phyloP scores from a whole-genome alignment of 1,139 yeast genomes.

The Zygosaccharomyces sapae region DNA sequence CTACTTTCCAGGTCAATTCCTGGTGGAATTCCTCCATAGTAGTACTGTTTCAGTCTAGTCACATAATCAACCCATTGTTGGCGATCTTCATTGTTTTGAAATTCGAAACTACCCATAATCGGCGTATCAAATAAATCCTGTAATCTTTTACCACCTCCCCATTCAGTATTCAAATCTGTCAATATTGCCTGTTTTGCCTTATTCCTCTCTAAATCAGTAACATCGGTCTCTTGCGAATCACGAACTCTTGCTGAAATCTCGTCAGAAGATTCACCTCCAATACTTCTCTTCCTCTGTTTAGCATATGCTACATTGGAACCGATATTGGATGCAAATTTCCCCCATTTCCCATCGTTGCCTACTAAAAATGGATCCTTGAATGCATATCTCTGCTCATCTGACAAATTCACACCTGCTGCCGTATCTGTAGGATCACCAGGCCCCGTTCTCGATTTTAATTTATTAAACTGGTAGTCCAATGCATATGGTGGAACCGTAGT shows the following conservation, averaged over 20 bases:
- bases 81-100: slow-evolving; percentile 32
- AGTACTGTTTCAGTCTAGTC: slow-evolving; percentile 29
- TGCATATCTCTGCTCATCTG: slow-evolving; percentile 6
- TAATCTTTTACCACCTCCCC: slow-evolving; percentile 71
- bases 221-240: slow-evolving; percentile 32
- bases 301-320: slow-evolving; percentile 32
- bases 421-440: slow-evolving; percentile 4
- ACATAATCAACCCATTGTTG: slow-evolving; percentile 32
- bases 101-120: slow-evolving; percentile 26
- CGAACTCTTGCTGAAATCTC: slow-evolving; percentile 21
- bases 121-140: slow-evolving; percentile 50
- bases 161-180: slow-evolving; percentile 44
- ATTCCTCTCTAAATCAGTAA: slow-evolving; percentile 25
- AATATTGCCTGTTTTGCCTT: slow-evolving; percentile 25
- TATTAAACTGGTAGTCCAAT: slow-evolving; percentile 23
- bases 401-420: slow-evolving; percentile 9
- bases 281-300: slow-evolving; percentile 14
- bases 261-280: slow-evolving; percentile 9
- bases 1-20: slow-evolving; percentile 2
- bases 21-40: slow-evolving; percentile 20
- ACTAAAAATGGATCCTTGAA: slow-evolving; percentile 28
- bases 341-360: slow-evolving; percentile 28
- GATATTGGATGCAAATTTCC: slow-evolving; percentile 23
- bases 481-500: slow-evolving; percentile 37
- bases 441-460: slow-evolving; percentile 8